Conservation (phyloP, 768 basidiomycete species). For the Plicaturopsis crispa region DNA sequence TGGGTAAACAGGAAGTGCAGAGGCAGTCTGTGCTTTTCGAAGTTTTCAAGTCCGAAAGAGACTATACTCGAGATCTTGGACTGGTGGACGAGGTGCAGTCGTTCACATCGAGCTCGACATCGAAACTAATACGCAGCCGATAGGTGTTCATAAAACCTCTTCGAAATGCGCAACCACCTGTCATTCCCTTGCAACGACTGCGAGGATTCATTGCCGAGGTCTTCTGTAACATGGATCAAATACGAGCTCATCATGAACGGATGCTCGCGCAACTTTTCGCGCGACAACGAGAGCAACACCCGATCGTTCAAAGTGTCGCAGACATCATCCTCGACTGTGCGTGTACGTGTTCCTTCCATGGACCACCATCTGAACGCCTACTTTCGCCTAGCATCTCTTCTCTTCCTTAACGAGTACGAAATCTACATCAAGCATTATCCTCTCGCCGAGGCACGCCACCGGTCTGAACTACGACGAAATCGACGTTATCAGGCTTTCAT, state of each 20-base stretch:
- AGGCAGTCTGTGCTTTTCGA: constrained; percentile 88
- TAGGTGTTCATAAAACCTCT: constrained; percentile 75
- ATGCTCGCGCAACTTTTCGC: constrained; percentile 70
- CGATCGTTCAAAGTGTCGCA: constrained; percentile 73
- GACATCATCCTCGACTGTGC: constrained; percentile 80
- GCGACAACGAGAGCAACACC: constrained; percentile 80
- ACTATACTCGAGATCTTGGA: constrained; percentile 80
- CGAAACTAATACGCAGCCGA: background rate
- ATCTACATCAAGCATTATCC: constrained; percentile 86
- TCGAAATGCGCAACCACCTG: constrained; percentile 49
- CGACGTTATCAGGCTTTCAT: constrained; percentile 60
- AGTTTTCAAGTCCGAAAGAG: constrained; percentile 81
- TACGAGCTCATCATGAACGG: constrained; percentile 57
- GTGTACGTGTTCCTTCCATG: constrained; percentile 11
- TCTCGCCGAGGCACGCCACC: constrained; percentile 74
- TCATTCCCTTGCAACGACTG: constrained; percentile 49
- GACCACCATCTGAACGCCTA: constrained; percentile 4
- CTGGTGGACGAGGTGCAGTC: constrained; percentile 54
- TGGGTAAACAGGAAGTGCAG: constrained; percentile 74
- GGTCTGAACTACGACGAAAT: constrained; percentile 67
- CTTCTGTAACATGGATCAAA: constrained; percentile 73
- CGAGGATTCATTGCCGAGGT: constrained; percentile 70
- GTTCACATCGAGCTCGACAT: background rate
- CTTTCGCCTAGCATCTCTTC: constrained; percentile 4
- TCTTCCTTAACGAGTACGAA: constrained; percentile 64